Evolutionary conservation across 2,329 filamentous ascomycete species (phyloP).

Genomic region (Paecilomyces sp.): DNA sequence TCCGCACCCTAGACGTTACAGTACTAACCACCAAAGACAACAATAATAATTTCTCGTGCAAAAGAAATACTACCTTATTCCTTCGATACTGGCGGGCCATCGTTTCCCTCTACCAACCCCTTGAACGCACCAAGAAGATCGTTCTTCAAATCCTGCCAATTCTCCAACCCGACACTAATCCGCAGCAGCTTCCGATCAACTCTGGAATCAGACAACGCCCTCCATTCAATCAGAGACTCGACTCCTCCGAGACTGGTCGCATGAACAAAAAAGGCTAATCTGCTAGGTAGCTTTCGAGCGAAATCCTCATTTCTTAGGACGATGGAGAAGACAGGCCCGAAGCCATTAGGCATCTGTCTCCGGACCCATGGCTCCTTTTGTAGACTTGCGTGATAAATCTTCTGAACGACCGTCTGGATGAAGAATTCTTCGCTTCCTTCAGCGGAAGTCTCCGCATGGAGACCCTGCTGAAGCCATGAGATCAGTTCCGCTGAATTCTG

Average conservation of each 20-base stretch:
- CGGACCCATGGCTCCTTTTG: conserved; percentile 69
- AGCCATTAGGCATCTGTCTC: conserved; percentile 86
- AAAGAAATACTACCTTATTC: too few relatives aligned
- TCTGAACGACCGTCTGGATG: conserved; percentile 50
- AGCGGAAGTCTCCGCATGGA: conserved; percentile 32
- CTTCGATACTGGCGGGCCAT: too few relatives aligned
- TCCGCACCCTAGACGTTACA: too few relatives aligned
- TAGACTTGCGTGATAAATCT: conserved; percentile 70
- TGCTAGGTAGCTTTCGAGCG: conserved; percentile 67
- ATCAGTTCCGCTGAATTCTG: conserved; percentile 64
- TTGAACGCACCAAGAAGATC: conserved; percentile 65
- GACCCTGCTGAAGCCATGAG: conserved; percentile 56
- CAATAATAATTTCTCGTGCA: too few relatives aligned
- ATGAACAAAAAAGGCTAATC: conserved; percentile 79
- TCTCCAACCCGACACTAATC: conserved; percentile 81
- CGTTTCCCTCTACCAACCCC: conserved; percentile 36
- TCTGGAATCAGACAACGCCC: conserved; percentile 71
- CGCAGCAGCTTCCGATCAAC: conserved; percentile 69
- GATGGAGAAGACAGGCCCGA: conserved; percentile 80
- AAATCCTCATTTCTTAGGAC: conserved; percentile 52
- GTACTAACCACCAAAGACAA: too few relatives aligned
- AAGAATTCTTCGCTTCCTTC: conserved; percentile 34
- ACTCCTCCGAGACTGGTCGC: conserved; percentile 91
- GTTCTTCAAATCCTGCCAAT: conserved; percentile 70
- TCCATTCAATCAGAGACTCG: conserved; percentile 95